phyloP scores from a whole-genome alignment of 192 early-diverging fungal genomes.

The Coemansia sp. region DNA sequence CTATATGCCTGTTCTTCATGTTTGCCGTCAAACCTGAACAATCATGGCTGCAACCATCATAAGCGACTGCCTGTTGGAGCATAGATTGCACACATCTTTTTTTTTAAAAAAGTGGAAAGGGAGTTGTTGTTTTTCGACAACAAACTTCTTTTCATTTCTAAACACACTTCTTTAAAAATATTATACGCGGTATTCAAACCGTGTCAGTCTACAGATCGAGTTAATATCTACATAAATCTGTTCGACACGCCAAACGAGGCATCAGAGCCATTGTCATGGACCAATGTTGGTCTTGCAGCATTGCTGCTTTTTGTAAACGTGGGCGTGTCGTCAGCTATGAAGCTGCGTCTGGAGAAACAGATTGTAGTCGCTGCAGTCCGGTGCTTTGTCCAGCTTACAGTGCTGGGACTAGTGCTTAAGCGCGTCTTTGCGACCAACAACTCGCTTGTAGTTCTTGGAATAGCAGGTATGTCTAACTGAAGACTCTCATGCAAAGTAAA shows the following conservation, averaged over 20 bases:
- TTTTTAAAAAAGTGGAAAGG: no score
- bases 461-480: conserved; percentile 43
- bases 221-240: no score
- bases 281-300: conserved; percentile 41
- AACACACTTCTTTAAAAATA: not conserved
- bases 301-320: conserved; percentile 34
- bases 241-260: not conserved
- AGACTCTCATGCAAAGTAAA: not conserved
- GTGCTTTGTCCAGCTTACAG: conserved; percentile 74
- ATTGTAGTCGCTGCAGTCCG: conserved; percentile 69
- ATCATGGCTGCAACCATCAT: no score
- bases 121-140: not conserved
- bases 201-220: not conserved
- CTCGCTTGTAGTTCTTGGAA: conserved; percentile 54
- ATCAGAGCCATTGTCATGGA: conserved; percentile 30
- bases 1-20: no score
- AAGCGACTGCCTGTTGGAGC: no score
- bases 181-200: not conserved
- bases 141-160: no score
- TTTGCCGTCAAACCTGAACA: no score
- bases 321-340: conserved; percentile 22
- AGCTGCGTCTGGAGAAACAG: conserved; percentile 34
- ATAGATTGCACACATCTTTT: not conserved
- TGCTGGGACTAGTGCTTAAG: conserved; percentile 70
- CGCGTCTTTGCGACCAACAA: conserved; percentile 63